Conservation (phyloP, 805 yeast species). For the Kurtzmaniella fragi region DNA sequence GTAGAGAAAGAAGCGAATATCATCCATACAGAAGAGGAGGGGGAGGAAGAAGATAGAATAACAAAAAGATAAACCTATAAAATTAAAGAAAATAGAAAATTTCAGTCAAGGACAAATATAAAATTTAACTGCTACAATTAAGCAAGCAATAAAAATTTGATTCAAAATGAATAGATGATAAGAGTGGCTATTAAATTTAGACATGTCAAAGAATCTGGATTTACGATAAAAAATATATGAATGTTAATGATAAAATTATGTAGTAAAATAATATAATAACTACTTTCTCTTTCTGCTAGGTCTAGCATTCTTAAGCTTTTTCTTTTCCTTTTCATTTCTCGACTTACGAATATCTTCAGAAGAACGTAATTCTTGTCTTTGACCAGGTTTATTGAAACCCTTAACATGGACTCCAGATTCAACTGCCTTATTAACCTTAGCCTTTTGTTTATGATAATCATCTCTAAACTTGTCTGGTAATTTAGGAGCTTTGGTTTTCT, state of each 20-base stretch:
- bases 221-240: conserved; percentile 2
- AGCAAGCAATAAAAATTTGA: no score
- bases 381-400: conserved; percentile 52
- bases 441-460: conserved; percentile 76
- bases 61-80: neutral
- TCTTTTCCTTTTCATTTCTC: conserved; percentile 64
- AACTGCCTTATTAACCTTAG: conserved; percentile 73
- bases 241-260: conserved; percentile 1
- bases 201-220: no score
- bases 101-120: no score
- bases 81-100: no score
- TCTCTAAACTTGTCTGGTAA: conserved; percentile 89
- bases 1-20: conserved; percentile 23
- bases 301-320: conserved; percentile 81
- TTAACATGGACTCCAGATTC: conserved; percentile 70
- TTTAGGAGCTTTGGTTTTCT: conserved; percentile 73
- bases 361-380: conserved; percentile 54
- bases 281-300: conserved; percentile 39
- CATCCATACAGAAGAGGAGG: conserved; percentile 44
- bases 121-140: no score
- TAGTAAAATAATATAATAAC: neutral
- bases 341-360: conserved; percentile 75
- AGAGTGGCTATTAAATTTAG: no score
- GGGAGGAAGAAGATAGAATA: conserved; percentile 15
- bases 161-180: no score